Percentiles rank a stretch among this genome's conserved stretches.
phyloP scores from a whole-genome alignment of 2,329 filamentous ascomycete genomes.

The Curvularia lunata region DNA sequence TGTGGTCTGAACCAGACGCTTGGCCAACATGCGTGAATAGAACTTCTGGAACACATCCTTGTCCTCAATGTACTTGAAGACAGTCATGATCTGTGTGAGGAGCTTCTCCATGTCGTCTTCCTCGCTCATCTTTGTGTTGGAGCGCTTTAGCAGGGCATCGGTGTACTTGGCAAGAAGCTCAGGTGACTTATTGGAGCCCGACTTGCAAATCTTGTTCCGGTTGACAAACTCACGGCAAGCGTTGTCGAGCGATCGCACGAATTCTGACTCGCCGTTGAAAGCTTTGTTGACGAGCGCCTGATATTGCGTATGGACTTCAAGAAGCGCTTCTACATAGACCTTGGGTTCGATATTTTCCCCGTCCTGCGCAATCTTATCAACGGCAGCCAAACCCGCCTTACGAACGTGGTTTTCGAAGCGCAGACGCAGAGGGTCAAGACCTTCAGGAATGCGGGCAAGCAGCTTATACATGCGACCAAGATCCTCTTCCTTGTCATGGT shows the following conservation, averaged over 20 bases:
- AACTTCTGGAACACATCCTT: constrained; percentile 99
- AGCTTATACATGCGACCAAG: constrained; percentile 96
- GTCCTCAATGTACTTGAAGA: constrained; percentile 99
- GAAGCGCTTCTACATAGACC: constrained; percentile 91
- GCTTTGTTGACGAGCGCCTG: constrained; percentile 88
- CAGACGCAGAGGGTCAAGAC: constrained; percentile 83
- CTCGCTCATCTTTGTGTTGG: constrained; percentile 81
- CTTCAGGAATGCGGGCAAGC: constrained; percentile 85
- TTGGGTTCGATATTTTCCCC: constrained; percentile 93
- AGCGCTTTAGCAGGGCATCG: constrained; percentile 90
- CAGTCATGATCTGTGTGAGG: constrained; percentile 93
- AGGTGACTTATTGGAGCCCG: constrained; percentile 90
- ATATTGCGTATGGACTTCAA: constrained; percentile 94
- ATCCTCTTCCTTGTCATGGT: constrained; percentile 93
- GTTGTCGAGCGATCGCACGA: constrained; percentile 94
- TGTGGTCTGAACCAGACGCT: constrained; percentile 91
- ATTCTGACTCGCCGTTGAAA: constrained; percentile 95
- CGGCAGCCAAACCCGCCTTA: constrained; percentile 84
- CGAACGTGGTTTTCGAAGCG: constrained; percentile 93
- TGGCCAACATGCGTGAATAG: constrained; percentile 95
- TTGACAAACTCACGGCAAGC: constrained; percentile 98
- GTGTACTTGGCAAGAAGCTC: constrained; percentile 96
- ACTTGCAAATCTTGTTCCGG: constrained; percentile 93
- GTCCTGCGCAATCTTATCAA: constrained; percentile 87
- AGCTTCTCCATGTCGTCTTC: constrained; percentile 92